Evolutionary conservation across 2,329 filamentous ascomycete species (phyloP).

Genomic region (Aquanectria penicillioides): DNA sequence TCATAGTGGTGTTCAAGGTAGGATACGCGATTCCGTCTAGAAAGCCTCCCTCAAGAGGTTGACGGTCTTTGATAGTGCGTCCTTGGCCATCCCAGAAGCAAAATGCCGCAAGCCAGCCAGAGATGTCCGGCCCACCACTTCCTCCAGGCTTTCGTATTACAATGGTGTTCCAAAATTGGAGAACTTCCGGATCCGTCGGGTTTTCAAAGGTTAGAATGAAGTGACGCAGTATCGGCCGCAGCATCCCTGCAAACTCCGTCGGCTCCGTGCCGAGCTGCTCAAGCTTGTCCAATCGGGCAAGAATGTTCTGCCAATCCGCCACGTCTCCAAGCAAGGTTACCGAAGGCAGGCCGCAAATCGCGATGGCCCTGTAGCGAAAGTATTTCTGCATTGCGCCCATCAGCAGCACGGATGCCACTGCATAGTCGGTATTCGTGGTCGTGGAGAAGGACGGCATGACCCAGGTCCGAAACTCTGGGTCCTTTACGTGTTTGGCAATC

Average conservation of each 20-base stretch:
- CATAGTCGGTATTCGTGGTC: constrained; percentile 54
- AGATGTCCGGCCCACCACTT: not conserved
- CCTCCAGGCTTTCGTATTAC: not conserved
- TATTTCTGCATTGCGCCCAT: constrained; percentile 63
- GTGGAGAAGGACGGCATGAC: constrained; percentile 63
- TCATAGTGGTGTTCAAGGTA: not conserved
- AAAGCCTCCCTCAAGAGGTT: too few species aligned
- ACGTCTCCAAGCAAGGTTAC: constrained; percentile 61
- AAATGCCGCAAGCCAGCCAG: constrained; percentile 31
- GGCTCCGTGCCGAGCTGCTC: constrained; percentile 49
- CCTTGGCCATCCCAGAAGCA: constrained; percentile 13
- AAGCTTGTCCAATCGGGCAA: constrained; percentile 49
- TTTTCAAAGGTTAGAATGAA: constrained; percentile 52
- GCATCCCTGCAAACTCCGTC: constrained; percentile 43
- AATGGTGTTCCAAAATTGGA: constrained; percentile 50
- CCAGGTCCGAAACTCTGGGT: constrained; percentile 55
- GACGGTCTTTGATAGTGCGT: not conserved
- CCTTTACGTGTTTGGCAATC: constrained; percentile 53
- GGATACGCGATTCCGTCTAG: constrained; percentile 11
- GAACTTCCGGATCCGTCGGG: constrained; percentile 34
- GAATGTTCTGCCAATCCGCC: constrained; percentile 54
- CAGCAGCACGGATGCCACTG: constrained; percentile 57
- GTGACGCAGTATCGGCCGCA: constrained; percentile 49
- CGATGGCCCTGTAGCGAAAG: constrained; percentile 43
- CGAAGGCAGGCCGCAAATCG: constrained; percentile 61